A percentile compares a stretch with the other conserved stretches of the same genome.
Conservation (phyloP, 495 filamentous ascomycete genomes). For the Penicillium paxilli region DNA sequence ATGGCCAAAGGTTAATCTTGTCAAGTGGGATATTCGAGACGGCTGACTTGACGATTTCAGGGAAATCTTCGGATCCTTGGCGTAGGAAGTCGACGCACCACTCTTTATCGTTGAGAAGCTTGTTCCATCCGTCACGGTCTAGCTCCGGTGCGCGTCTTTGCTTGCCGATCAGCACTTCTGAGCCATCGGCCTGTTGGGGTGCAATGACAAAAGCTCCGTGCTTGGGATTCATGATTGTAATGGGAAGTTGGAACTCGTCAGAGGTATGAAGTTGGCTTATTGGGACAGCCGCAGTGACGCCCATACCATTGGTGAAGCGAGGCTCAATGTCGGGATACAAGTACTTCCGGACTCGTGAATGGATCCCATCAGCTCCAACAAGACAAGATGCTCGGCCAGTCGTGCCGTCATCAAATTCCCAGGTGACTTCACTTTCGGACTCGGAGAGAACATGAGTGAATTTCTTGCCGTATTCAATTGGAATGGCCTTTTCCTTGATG, state of each 20-base stretch:
- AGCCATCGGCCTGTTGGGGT: conserved; percentile 44
- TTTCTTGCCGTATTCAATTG: conserved; percentile 41
- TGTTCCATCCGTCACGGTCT: conserved; percentile 37
- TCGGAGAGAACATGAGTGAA: conserved; percentile 39
- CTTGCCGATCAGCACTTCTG: conserved; percentile 43
- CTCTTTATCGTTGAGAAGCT: conserved; percentile 31
- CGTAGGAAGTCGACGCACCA: conserved; percentile 35
- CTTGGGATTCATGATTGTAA: conserved; percentile 38
- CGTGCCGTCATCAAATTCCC: conserved; percentile 42
- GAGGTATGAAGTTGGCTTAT: conserved; percentile 21
- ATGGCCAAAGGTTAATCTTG: conserved; percentile 42
- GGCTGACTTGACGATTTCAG: conserved; percentile 33
- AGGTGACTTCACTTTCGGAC: conserved; percentile 31
- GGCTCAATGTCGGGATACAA: conserved; percentile 32
- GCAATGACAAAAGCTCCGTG: conserved; percentile 48
- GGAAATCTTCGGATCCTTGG: conserved; percentile 27
- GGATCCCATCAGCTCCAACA: conserved; percentile 52
- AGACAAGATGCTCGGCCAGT: conserved; percentile 30
- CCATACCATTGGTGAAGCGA: conserved; percentile 27
- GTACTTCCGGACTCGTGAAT: conserved; percentile 43
- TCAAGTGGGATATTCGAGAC: conserved; percentile 27
- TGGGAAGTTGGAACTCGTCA: conserved; percentile 37
- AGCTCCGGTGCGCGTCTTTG: conserved; percentile 33
- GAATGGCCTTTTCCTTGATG: conserved; percentile 33
- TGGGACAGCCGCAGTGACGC: conserved; percentile 28